Evolutionary conservation across 1,284 basidiomycete genomes (phyloP), one percentile per base, ranked within the genome.

Genomic region (Ganoderma meredithae): DNA sequence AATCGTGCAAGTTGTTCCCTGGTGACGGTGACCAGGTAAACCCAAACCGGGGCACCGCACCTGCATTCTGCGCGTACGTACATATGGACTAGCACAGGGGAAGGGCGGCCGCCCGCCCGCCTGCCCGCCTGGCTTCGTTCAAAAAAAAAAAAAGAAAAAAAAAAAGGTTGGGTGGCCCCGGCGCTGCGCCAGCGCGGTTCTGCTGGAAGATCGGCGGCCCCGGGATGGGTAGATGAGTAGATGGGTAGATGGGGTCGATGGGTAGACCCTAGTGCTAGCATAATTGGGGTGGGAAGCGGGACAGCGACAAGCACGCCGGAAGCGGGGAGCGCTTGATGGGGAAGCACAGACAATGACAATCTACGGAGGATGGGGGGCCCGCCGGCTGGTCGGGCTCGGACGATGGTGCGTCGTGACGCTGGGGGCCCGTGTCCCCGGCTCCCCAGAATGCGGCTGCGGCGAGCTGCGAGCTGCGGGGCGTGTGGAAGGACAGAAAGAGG

Each of bases 151-250:
- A n/a, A n/a, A n/a, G n/a, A n/a, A n/a, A n/a, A n/a, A n/a, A n/a
- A n/a, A n/a, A n/a, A n/a, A n/a, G n/a, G n/a, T n/a, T n/a, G n/a
- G n/a, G n/a, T n/a, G n/a, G n/a, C n/a, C n/a, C n/a, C n/a, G n/a
- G n/a, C n/a, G n/a, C 41, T 41, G 41, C 41, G 41, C 41, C 41
- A n/a, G 31, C 17, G 33, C 27, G 55, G 55, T 58, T 58, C 55
- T 58, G 33, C 33, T 19, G 55, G 55, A 58, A 58, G 55, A 58
- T 58, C 55, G 31, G n/a, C 55, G n/a, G 36, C 19, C 55, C 55
- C n/a, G 31, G 19, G 33, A 58, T 22, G 31, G 52, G 25, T 15
- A 27, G 49, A 52, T 52, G n/a, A 7, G 44, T 6, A 1, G 6
- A 22, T n/a, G 44, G 6, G 44, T 17, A 2, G 19, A 6, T 9